These are phyloP conservation scores for Kwoniella europaea DNA, from an alignment of 768 basidiomycete species.

Conservation along the genomic window DNA sequence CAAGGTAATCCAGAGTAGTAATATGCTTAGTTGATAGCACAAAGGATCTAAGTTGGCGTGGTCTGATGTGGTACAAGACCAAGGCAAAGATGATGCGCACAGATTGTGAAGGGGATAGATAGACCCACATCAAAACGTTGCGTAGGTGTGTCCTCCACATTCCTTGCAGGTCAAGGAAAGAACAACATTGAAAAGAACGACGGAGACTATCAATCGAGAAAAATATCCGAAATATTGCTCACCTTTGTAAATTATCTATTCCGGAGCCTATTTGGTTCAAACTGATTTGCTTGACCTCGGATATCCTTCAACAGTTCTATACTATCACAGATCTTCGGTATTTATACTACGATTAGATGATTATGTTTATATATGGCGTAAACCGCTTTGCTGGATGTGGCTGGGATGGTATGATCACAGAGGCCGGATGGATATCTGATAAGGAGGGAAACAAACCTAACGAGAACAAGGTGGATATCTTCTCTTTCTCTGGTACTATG, in stretches of 20 bases:
- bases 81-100: constrained; percentile 2
- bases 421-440: background rate
- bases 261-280: background rate
- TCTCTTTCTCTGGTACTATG: too few species aligned
- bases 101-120: background rate
- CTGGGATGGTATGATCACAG: background rate
- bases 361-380: too few species aligned
- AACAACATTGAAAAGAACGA: background rate
- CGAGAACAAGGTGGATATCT: too few species aligned
- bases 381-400: too few species aligned
- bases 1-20: background rate
- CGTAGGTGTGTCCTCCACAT: background rate
- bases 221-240: constrained; percentile 1
- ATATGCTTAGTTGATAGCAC: background rate
- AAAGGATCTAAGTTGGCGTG: background rate
- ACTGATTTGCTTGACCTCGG: too few species aligned
- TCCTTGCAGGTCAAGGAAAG: background rate
- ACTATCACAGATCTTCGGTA: too few species aligned
- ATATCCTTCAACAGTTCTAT: too few species aligned
- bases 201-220: constrained; percentile 2
- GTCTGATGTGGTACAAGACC: background rate
- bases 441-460: background rate
- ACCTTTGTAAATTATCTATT: background rate
- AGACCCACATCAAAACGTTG: background rate
- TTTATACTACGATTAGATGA: too few species aligned